phyloP scores from a whole-genome alignment of 2,329 filamentous ascomycete species.

The Verticillium nubilum region DNA sequence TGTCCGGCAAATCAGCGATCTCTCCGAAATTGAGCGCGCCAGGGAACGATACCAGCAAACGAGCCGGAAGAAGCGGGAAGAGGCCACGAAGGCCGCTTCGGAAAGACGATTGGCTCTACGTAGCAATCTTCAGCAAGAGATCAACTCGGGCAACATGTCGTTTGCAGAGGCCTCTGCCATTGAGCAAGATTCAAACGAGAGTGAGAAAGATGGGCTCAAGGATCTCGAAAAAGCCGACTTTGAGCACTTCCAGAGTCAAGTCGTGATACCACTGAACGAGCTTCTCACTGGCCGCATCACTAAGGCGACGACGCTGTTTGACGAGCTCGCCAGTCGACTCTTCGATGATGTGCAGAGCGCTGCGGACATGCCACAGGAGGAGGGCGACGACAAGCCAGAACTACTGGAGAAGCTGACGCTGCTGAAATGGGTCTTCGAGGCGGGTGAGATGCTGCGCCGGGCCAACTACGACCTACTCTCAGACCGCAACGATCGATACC shows the following conservation, averaged over 20 bases:
- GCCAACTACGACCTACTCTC: slow-evolving; percentile 80
- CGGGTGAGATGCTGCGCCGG: slow-evolving; percentile 79
- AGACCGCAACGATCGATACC: slow-evolving; percentile 82
- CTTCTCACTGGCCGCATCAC: slow-evolving; percentile 71
- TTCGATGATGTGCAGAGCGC: slow-evolving; percentile 57
- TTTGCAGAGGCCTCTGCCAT: slow-evolving; percentile 80
- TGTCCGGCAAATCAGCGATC: slow-evolving; percentile 68
- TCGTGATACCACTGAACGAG: slow-evolving; percentile 79
- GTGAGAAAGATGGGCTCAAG: slow-evolving; percentile 66
- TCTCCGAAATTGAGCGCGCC: slow-evolving; percentile 64
- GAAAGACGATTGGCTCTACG: slow-evolving; percentile 60
- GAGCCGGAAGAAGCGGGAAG: slow-evolving; percentile 53
- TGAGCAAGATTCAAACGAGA: slow-evolving; percentile 66
- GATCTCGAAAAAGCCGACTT: slow-evolving; percentile 75
- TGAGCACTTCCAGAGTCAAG: slow-evolving; percentile 74
- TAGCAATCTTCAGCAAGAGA: slow-evolving; percentile 70
- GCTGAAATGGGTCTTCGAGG: slow-evolving; percentile 95
- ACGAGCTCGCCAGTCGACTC: slow-evolving; percentile 65
- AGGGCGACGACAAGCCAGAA: slow-evolving; percentile 92
- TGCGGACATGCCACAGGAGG: slow-evolving; percentile 83
- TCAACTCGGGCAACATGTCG: slow-evolving; percentile 70
- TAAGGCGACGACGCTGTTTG: slow-evolving; percentile 70
- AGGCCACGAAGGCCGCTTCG: slow-evolving; percentile 42
- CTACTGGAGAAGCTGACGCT: slow-evolving; percentile 90
- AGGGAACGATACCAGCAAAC: slow-evolving; percentile 56